Evolutionary conservation across 306 rosid species (phyloP), one percentile per base, ranked within the genome.

Genomic region (Prunus dulcis): DNA sequence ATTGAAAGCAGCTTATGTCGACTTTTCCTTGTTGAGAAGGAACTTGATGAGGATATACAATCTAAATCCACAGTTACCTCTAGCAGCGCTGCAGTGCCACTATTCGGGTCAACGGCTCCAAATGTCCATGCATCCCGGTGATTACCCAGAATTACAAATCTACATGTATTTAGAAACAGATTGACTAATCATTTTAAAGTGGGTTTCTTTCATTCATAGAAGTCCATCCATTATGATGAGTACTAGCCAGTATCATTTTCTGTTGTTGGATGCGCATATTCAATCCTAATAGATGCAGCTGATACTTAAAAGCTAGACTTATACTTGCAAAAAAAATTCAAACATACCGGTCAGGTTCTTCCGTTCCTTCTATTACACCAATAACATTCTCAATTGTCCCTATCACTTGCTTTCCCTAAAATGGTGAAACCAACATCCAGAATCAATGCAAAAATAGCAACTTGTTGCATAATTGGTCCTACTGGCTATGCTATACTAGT

Each of bases 41-140:
- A 77, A 73, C 53, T 46, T 34, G 1, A 75, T 22, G 14, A 74
- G 15, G 56, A 13, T 53, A 76, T 41, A 43, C 17, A 68, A 50
- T 72, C 34, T 45, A 28, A 52, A 61, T 46, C 61, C 23, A 76
- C 19, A 67, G 53, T 81, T 75, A 90, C 95, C 91, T 88, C 91
- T 55, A 91, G 86, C 63, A 91, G 81, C 63, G 91, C 82, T 53
- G 97, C 91, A 9, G 95, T 91, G 55, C 93, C 97, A 84, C 95
- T 89, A 71, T 82, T 91, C 56, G 95, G 97, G 83, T 89, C 97
- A 79, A 86, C 95, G 10, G 95, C 97, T 75, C 97, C 97, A 89
- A 87, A 89, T 62, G 95, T 91, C 91, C 95, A 91, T 23, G 90
- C 93, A 77, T 89, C 95, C 67, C 95, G 87, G 82, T 88, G 97